These are phyloP conservation scores for Colletotrichum sp. DNA, from an alignment of 2,329 filamentous ascomycete genomes.

Conservation along the genomic window DNA sequence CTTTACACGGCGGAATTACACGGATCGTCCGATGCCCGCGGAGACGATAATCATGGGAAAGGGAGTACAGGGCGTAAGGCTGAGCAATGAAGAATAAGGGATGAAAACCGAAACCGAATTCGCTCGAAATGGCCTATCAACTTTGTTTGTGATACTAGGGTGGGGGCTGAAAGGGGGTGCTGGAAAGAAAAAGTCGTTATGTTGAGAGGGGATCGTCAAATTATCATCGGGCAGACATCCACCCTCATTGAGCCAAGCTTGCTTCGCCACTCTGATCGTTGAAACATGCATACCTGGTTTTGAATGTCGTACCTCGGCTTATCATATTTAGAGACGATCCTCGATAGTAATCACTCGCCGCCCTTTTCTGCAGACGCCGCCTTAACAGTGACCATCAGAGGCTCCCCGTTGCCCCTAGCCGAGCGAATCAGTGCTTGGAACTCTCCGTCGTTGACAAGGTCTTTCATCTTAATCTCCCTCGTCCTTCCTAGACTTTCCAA, in stretches of 20 bases:
- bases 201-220: neutral
- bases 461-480: slow-evolving; percentile 94
- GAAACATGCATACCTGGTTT: neutral
- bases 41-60: neutral
- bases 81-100: neutral
- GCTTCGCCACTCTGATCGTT: neutral
- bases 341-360: neutral
- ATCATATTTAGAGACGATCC: rapidly evolving
- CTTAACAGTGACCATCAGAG: neutral
- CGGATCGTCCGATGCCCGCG: neutral
- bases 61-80: neutral
- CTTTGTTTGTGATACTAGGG: neutral
- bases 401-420: neutral
- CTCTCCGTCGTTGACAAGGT: slow-evolving; percentile 83
- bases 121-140: neutral
- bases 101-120: neutral
- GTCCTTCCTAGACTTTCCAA: slow-evolving; percentile 94
- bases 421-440: slow-evolving; percentile 37
- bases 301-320: neutral
- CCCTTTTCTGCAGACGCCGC: neutral
- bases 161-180: neutral
- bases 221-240: neutral
- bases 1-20: neutral
- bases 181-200: neutral
- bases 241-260: neutral